Evolutionary conservation across 2,329 filamentous ascomycete species (phyloP).

Genomic region (Aspergillus puulaauensis): DNA sequence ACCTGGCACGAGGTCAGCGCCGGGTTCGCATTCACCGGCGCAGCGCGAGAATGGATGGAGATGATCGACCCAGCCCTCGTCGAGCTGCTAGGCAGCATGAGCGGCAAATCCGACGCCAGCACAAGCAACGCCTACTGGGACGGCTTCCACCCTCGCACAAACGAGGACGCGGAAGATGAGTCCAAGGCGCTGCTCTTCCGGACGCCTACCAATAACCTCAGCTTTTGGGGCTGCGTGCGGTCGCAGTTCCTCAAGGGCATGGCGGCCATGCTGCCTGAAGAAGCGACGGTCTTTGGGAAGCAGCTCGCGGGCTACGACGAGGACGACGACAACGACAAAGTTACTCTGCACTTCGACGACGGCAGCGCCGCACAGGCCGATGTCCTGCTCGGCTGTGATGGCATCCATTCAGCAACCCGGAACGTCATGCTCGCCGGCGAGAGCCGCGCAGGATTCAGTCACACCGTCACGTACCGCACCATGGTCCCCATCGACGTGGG

Average conservation of each 20-base stretch:
- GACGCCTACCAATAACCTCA: background rate
- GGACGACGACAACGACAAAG: slow-evolving; percentile 24
- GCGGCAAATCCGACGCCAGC: background rate
- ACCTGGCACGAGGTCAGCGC: slow-evolving; percentile 2
- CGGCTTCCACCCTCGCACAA: background rate
- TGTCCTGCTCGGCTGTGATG: slow-evolving; percentile 58
- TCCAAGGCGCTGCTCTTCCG: background rate
- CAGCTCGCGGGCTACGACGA: slow-evolving; percentile 31
- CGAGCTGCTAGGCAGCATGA: background rate
- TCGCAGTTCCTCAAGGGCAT: background rate
- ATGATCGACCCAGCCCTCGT: slow-evolving; percentile 1
- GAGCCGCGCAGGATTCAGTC: slow-evolving; percentile 42
- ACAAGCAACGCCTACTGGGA: background rate
- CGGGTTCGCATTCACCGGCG: slow-evolving; percentile 1
- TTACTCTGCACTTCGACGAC: slow-evolving; percentile 44
- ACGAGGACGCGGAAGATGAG: background rate
- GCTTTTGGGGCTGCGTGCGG: background rate
- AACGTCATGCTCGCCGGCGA: slow-evolving; percentile 45
- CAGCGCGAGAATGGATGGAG: background rate
- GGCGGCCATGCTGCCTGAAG: slow-evolving; percentile 4
- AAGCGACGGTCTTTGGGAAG: slow-evolving; percentile 36
- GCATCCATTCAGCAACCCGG: slow-evolving; percentile 58
- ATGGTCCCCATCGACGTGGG: slow-evolving; percentile 60
- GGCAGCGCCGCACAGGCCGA: slow-evolving; percentile 44
- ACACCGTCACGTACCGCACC: slow-evolving; percentile 61